phyloP scores from a whole-genome alignment of 164 flowering plant species.

The Nelumbo lutea region DNA sequence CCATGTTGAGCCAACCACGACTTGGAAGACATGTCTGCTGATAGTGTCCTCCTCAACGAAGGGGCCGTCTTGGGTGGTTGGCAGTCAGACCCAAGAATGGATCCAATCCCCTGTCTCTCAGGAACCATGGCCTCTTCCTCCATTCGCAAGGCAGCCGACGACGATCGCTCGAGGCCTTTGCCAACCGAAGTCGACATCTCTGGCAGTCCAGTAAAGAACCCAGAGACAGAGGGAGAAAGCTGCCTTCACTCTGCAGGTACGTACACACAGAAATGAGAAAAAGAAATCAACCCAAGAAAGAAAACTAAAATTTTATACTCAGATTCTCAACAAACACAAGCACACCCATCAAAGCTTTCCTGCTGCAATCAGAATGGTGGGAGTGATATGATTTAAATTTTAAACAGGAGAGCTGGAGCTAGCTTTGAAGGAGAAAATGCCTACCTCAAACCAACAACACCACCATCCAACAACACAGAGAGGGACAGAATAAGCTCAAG shows the following conservation, averaged over 20 bases:
- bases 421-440: neutral
- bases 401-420: neutral
- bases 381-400: neutral
- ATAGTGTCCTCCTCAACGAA: slow-evolving; percentile 54
- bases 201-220: neutral
- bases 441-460: slow-evolving; percentile 7
- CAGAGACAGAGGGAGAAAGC: neutral
- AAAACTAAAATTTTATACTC: neutral
- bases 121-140: slow-evolving; percentile 17
- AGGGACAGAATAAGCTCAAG: neutral
- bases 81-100: slow-evolving; percentile 38
- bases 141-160: slow-evolving; percentile 13
- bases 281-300: neutral
- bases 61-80: slow-evolving; percentile 16
- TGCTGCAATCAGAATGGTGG: neutral
- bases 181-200: slow-evolving; percentile 26
- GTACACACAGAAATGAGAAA: neutral
- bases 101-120: slow-evolving; percentile 46
- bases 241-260: neutral
- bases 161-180: slow-evolving; percentile 14
- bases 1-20: slow-evolving; percentile 43
- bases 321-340: neutral
- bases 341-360: neutral
- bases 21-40: slow-evolving; percentile 69
- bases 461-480: neutral